phyloP scores from a whole-genome alignment of 441 rosid genomes.

The Syzygium syzygioides region DNA sequence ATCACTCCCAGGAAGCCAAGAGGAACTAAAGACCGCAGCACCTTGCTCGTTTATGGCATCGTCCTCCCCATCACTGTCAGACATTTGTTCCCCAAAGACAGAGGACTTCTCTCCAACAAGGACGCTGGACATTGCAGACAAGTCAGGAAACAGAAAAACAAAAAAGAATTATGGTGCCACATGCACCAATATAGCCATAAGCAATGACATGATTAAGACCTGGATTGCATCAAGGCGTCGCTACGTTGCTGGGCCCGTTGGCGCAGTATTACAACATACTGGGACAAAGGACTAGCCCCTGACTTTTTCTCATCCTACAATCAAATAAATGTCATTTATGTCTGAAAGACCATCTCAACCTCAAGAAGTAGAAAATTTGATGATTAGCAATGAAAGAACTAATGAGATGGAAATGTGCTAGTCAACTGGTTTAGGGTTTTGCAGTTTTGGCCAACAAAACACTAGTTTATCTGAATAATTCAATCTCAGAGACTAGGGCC shows the following conservation, averaged over 20 bases:
- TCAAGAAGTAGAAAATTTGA: not conserved
- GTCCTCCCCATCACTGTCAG: conserved; percentile 57
- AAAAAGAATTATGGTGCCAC: not conserved
- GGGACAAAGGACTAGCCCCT: conserved; percentile 69
- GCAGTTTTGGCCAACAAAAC: not conserved
- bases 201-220: conserved; percentile 28
- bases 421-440: not conserved
- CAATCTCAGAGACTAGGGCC: not conserved
- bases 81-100: conserved; percentile 39
- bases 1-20: conserved; percentile 75
- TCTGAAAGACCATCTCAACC: not conserved
- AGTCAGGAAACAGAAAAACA: not conserved
- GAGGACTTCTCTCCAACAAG: conserved; percentile 76
- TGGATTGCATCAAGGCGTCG: conserved; percentile 71
- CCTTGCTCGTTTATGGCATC: conserved; percentile 33
- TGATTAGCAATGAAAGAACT: not conserved
- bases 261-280: conserved; percentile 38
- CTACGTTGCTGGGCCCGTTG: conserved; percentile 67
- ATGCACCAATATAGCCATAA: not conserved
- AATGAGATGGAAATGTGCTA: not conserved
- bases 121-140: conserved; percentile 42
- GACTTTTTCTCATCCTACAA: conserved; percentile 55
- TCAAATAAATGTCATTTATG: conserved; percentile 4
- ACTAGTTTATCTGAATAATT: not conserved
- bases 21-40: conserved; percentile 60